Evolutionary conservation across 1,139 yeast genomes (phyloP).

Genomic region (Suhomyces panamericanus): DNA sequence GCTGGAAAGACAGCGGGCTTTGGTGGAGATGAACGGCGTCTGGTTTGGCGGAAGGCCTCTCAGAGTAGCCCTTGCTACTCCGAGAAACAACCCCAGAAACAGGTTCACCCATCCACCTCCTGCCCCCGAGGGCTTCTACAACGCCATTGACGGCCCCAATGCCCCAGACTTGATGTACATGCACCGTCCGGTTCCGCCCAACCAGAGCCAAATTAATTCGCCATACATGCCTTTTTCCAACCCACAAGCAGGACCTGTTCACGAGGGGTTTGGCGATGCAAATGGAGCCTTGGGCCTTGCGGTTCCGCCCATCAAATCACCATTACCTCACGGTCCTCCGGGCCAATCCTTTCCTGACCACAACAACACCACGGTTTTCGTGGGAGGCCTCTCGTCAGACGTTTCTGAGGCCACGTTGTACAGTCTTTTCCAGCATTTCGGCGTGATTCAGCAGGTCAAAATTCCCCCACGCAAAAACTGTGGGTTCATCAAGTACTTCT

Average conservation of each 20-base stretch:
- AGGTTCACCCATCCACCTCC: conserved; percentile 1
- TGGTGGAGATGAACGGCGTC: conserved; percentile 72
- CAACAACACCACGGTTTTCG: conserved; percentile 89
- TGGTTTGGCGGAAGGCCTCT: conserved; percentile 75
- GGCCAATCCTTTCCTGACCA: conserved; percentile 59
- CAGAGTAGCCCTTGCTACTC: conserved; percentile 70
- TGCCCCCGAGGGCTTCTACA: conserved; percentile 3
- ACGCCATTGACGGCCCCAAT: neutral
- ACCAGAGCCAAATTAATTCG: conserved; percentile 5
- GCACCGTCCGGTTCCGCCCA: conserved; percentile 2
- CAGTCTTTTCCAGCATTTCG: conserved; percentile 79
- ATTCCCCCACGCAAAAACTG: conserved; percentile 93
- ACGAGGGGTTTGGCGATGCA: neutral
- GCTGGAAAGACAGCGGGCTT: conserved; percentile 61
- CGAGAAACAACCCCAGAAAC: conserved; percentile 31
- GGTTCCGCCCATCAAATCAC: conserved; percentile 6
- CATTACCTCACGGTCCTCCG: conserved; percentile 7
- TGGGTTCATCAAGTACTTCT: conserved; percentile 84
- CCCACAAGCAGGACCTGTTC: neutral
- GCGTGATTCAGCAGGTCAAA: conserved; percentile 79
- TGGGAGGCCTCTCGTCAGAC: conserved; percentile 80
- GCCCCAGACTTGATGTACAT: conserved; percentile 12
- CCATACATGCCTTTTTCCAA: conserved; percentile 3
- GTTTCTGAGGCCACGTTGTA: conserved; percentile 76
- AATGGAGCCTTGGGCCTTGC: neutral